Base-by-base conservation (phyloP, 2,329 filamentous ascomycete genomes). In the Botrytis galanthina region DNA sequence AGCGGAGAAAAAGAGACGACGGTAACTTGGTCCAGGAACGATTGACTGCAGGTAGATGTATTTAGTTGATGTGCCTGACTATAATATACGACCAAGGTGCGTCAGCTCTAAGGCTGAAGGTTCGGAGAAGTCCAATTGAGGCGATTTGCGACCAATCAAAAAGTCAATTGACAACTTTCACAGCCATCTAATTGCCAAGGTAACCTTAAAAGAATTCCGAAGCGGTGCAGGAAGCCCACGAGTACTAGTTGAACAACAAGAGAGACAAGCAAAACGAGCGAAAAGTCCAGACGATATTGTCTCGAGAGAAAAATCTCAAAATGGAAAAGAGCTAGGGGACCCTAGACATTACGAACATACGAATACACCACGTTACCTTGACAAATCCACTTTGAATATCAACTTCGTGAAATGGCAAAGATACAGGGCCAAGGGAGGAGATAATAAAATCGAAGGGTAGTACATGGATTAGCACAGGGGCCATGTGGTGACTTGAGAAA, bases 301-400 rank as follows among this genome's bases (percentile, higher is more conserved):
- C 61, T 42, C 32, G 42, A 57, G 67, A 32, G 26, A 54, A 51
- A 35, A 20, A 59, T 39, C 76, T 76, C 70, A 71, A 78, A 77
- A 68, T 75, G 76, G 77, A 64, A 78, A 78, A 78, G 73, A 79
- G 78, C 76, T 78, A 79, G 78, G 78, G 73, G 68, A 73, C 72
- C 76, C 76, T 70, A 57, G 76, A 66, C 26, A 61, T 70, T 48
- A 35, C 39, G 44, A 32, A 39, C 57, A 37, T 70, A 54, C 61
- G 16, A 59, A 69, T 63, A 20, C 73, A 54, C 61, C 61, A 74
- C 73, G 42, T 74, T 68, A 62, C 73, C 37, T 72, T 61, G 39
- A 54, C 4, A 57, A 57, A 69, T 44, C 48, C 66, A 57, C 66
- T 57, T 68, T 68, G 66, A 37, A 68, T 68, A 3, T 57, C 70